Evolutionary conservation across 2,329 filamentous ascomycete species (phyloP).

Genomic region (Proliferodiscus dingleyae): DNA sequence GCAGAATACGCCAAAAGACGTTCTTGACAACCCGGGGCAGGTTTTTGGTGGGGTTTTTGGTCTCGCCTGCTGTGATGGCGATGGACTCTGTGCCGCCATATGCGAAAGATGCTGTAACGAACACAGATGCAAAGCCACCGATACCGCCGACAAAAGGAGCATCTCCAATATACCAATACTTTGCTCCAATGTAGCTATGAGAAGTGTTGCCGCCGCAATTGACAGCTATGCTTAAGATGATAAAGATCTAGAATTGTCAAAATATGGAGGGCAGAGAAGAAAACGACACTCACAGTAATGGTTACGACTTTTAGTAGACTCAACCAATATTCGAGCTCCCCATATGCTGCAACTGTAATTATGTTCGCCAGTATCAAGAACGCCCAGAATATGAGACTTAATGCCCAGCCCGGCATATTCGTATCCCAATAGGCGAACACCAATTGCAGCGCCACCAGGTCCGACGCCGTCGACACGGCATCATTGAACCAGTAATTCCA

Average conservation of each 20-base stretch:
- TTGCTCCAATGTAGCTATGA: constrained; percentile 52
- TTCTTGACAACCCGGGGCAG: constrained; percentile 61
- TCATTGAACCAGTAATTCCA: constrained; percentile 65
- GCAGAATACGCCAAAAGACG: constrained; percentile 53
- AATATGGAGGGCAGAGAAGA: background rate
- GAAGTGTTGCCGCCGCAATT: constrained; percentile 52
- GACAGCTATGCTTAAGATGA: constrained; percentile 57
- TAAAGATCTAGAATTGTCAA: constrained; percentile 45
- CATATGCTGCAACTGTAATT: constrained; percentile 48
- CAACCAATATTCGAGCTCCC: constrained; percentile 55
- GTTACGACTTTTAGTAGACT: constrained; percentile 49
- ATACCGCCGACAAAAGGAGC: constrained; percentile 62
- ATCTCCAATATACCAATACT: constrained; percentile 53
- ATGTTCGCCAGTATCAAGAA: constrained; percentile 49
- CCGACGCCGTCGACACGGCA: constrained; percentile 54
- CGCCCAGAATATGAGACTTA: constrained; percentile 57
- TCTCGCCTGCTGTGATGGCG: constrained; percentile 62
- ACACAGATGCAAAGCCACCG: constrained; percentile 61
- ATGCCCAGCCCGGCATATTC: constrained; percentile 57
- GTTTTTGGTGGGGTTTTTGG: constrained; percentile 55
- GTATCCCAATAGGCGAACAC: constrained; percentile 58
- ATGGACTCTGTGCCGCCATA: constrained; percentile 59
- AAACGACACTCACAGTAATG: constrained; percentile 40
- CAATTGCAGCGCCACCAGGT: constrained; percentile 55
- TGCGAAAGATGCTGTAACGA: constrained; percentile 58